Base-by-base conservation (phyloP, 176 grass and related monocot species). In the Avena atlantica region DNA sequence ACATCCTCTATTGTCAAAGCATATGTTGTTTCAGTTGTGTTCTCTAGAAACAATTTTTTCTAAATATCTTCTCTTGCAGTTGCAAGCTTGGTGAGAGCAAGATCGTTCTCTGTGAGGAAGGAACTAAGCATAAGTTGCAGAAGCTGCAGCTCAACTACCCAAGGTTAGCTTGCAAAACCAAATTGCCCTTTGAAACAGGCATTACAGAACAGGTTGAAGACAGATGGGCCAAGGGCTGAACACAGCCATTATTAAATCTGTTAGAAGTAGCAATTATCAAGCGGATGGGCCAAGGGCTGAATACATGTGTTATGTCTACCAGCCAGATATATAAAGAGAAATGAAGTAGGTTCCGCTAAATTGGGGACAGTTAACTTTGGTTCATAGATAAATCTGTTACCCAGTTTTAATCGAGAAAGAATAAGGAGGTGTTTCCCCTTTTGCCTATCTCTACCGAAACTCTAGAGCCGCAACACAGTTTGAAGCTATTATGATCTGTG, bases 131-230 rank as follows among this genome's bases (percentile, higher is more conserved):
- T 79, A 94, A 88, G 79, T 80, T 92, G 74, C 97, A 99, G 87
- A 99, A 96, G 81, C 87, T 99, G 81, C 97, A 99, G 90, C 90
- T 99, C 7, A 99, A 96, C 56, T 96, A 90, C 72, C 92, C 97
- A 80, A 99, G 97, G 97, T 99, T 82, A 81, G 85, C 60, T 85
- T 70, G 4, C 53, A 15, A 21, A 70, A 76, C 52, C 34, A 16
- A 65, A 55, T 60, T 37, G 59, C 15, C 70, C 74, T 64, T 83
- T 24, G 17, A 63, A 63, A 36, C 11, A 29, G 11, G 70, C 24
- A 60, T 31, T 47, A 58, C 40, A 61, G 5, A 24, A 61, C 56
- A 75, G 23, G 40, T 13, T 84, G 16, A 61, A 12, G 24, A 20
- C 6, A 10, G 13, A 24, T n/a, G n/a, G n/a, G n/a, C n/a, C n/a